These are phyloP conservation scores for Phlyctochytrium arcticum DNA, from an alignment of 192 early-diverging fungal species.

Conservation along the genomic window DNA sequence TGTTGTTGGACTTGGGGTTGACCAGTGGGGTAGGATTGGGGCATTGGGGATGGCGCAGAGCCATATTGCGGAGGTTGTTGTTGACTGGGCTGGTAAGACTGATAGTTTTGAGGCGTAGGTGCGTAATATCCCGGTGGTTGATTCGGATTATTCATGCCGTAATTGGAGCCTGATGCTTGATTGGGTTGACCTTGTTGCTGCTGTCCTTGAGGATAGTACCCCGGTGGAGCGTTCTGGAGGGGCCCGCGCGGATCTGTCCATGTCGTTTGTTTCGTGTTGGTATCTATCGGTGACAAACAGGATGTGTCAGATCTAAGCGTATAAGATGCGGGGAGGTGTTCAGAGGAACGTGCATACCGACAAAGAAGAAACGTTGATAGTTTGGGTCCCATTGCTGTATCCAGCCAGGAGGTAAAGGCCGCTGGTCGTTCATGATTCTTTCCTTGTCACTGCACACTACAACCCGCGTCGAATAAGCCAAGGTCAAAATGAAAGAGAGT, in stretches of 20 bases:
- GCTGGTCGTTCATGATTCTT: neutral
- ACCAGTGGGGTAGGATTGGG: neutral
- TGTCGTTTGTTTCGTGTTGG: neutral
- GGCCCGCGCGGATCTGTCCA: neutral
- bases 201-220: neutral
- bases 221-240: neutral
- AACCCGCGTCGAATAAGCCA: too few relatives aligned
- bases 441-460: too few relatives aligned
- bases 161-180: too few relatives aligned
- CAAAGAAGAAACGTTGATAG: conserved; percentile 28
- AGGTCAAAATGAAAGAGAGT: too few relatives aligned
- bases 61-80: neutral
- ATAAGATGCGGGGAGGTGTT: neutral
- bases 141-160: too few relatives aligned
- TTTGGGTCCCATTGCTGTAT: conserved; percentile 17
- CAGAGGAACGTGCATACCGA: conserved; percentile 7
- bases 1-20: neutral
- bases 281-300: neutral
- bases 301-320: too few relatives aligned
- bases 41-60: neutral
- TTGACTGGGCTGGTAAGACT: neutral
- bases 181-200: too few relatives aligned
- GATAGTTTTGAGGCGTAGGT: neutral
- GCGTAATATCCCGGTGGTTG: neutral
- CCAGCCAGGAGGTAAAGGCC: conserved; percentile 34